Percentiles rank a stretch among this genome's conserved stretches.
Conservation (phyloP, 2,329 filamentous ascomycete species). For the Corynespora cassiicola region DNA sequence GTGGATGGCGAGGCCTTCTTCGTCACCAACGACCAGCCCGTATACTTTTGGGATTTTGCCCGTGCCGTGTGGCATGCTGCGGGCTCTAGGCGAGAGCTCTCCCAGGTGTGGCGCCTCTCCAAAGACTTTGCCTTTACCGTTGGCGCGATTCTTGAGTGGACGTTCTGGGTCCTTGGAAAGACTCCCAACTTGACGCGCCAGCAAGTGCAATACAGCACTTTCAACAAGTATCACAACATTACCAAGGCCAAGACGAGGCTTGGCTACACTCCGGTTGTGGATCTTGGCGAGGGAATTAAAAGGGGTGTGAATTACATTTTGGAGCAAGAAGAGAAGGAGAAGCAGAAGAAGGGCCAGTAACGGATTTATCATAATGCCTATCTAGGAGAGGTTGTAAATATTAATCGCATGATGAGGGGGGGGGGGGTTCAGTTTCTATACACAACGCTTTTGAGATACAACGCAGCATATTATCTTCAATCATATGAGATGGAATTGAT, state of each 20-base stretch:
- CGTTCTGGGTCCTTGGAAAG: conserved; percentile 53
- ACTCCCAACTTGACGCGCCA: conserved; percentile 55
- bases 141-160: conserved; percentile 52
- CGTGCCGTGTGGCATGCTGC: conserved; percentile 54
- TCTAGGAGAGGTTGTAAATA: too few species aligned
- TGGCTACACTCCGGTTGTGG: conserved; percentile 72
- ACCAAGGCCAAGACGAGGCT: conserved; percentile 74
- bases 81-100: conserved; percentile 46
- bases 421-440: too few species aligned
- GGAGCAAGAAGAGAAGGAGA: conserved; percentile 36
- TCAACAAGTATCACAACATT: conserved; percentile 81
- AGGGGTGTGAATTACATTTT: conserved; percentile 53
- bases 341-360: conserved; percentile 45
- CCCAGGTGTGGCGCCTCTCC: conserved; percentile 51
- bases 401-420: too few species aligned
- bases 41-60: conserved; percentile 60
- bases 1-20: conserved; percentile 60
- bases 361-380: conserved; percentile 1
- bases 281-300: conserved; percentile 67
- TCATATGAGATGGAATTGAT: too few species aligned
- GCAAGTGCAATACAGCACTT: conserved; percentile 69
- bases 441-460: too few species aligned
- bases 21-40: conserved; percentile 58
- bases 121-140: conserved; percentile 50
- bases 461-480: too few species aligned